Base-by-base conservation (phyloP, 495 filamentous ascomycete species). In the Talaromyces stipitatus region DNA sequence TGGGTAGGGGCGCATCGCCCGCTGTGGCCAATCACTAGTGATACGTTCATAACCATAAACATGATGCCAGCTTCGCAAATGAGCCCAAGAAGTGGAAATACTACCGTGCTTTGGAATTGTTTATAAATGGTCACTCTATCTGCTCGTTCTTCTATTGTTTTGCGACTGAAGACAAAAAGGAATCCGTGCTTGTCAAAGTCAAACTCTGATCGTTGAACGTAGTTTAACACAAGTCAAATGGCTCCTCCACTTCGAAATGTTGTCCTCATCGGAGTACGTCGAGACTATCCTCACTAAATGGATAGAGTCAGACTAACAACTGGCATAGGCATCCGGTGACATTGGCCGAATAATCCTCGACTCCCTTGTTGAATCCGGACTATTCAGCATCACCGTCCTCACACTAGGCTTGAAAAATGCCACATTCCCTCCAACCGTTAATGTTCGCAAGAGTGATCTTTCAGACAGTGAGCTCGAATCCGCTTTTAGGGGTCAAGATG, bases 321-420 rank as follows among this genome's bases (percentile, higher is more conserved):
- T 52, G 27, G 20, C 9, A 12, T 18, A 75, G 72, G 69, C 70
- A 38, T 64, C 58, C 41, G 74, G 69, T 26, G 71, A 66, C 48
- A 62, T 76, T 43, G 71, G 78, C 32, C 63, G 63, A n/a, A 60
- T 67, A 46, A 66, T 78, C 48, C 65, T 76, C 55, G 55, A 60
- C 23, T 66, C 63, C 38, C 63, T 79, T 16, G 28, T 67, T 6
- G 57, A 43, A 2, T 58, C 60, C 12, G 26, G 45, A 9, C 12
- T 79, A 53, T 91, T 92, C 76, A 77, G 77, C 62, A 78, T 90
- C 63, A 75, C 73, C 29, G 65, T 75, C 23, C 64, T 81, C 47
- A 68, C 72, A 23, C 76, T 77, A 53, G 53, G 61, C 48, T 64
- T 60, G 12, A 75, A 70, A 29, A 66, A 47, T 16, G 64, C 71